These are phyloP conservation scores for Mycena latifolia DNA, from an alignment of 768 basidiomycete species.

Conservation along the genomic window DNA sequence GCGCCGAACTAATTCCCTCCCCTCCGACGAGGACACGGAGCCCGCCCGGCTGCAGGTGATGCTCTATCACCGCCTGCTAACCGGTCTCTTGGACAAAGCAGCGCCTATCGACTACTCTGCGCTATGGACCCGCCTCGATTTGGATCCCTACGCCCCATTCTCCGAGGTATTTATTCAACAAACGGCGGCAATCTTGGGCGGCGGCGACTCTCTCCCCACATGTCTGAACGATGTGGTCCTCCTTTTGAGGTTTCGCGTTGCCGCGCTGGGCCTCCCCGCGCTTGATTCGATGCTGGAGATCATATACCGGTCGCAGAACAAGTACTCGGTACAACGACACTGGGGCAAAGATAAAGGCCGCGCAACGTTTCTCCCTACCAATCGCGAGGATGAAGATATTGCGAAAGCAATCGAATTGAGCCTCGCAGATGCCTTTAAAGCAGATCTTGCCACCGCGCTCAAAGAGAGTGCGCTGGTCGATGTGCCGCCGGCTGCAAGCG, in stretches of 20 bases:
- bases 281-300: constrained; percentile 49
- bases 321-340: constrained; percentile 27
- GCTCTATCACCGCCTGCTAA: constrained; percentile 79
- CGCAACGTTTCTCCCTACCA: background rate
- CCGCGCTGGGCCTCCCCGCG: constrained; percentile 24
- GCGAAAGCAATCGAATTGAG: constrained; percentile 62
- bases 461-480: background rate
- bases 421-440: constrained; percentile 42
- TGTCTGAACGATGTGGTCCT: constrained; percentile 51
- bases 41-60: constrained; percentile 79
- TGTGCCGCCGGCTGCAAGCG: background rate
- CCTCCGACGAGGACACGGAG: constrained; percentile 68
- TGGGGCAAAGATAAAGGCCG: constrained; percentile 36
- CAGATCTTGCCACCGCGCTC: constrained; percentile 24
- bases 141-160: constrained; percentile 59
- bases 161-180: constrained; percentile 64
- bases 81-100: constrained; percentile 58
- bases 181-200: constrained; percentile 5
- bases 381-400: constrained; percentile 57
- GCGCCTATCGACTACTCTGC: constrained; percentile 62
- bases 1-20: constrained; percentile 61
- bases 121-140: constrained; percentile 62
- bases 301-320: constrained; percentile 62
- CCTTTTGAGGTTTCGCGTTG: constrained; percentile 6
- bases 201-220: constrained; percentile 4